These are phyloP conservation scores for Echites panduratus DNA, from an alignment of 257 asterid species.

Conservation along the genomic window DNA sequence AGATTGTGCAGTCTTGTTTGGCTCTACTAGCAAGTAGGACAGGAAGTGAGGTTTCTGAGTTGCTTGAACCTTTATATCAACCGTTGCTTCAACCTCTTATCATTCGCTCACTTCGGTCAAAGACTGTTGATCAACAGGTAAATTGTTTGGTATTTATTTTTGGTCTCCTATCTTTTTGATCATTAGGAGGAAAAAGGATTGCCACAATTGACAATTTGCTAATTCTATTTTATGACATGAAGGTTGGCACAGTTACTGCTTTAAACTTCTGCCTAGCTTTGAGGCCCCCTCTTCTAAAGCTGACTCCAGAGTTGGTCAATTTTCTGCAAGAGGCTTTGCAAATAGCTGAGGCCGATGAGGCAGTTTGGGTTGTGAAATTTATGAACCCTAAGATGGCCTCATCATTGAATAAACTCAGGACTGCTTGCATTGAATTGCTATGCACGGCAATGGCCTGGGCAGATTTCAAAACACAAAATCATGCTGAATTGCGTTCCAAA, in stretches of 20 bases:
- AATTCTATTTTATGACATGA: conserved; percentile 21
- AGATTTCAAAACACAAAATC: conserved; percentile 95
- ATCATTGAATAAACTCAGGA: conserved; percentile 88
- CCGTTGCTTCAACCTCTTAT: conserved; percentile 95
- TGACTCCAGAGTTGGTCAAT: conserved; percentile 83
- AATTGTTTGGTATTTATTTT: not conserved
- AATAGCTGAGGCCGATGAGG: conserved; percentile 94
- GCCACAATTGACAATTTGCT: conserved; percentile 3
- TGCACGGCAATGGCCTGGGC: conserved; percentile 99
- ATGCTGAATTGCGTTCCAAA: conserved; percentile 88
- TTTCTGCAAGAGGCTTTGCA: conserved; percentile 98
- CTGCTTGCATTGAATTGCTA: conserved; percentile 93
- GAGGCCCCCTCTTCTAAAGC: conserved; percentile 97
- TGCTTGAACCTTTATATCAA: conserved; percentile 91
- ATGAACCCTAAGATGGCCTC: conserved; percentile 89
- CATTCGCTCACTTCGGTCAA: conserved; percentile 79
- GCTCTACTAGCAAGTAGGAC: conserved; percentile 98
- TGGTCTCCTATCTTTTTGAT: not conserved
- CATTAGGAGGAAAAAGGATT: not conserved
- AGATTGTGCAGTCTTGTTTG: conserved; percentile 92
- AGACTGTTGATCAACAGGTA: conserved; percentile 98
- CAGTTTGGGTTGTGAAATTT: conserved; percentile 80
- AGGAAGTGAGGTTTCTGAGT: conserved; percentile 99
- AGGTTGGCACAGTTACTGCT: conserved; percentile 98
- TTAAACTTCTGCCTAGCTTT: conserved; percentile 95